phyloP scores from a whole-genome alignment of 805 yeast genomes.

The Scheffersomyces amazonensis region DNA sequence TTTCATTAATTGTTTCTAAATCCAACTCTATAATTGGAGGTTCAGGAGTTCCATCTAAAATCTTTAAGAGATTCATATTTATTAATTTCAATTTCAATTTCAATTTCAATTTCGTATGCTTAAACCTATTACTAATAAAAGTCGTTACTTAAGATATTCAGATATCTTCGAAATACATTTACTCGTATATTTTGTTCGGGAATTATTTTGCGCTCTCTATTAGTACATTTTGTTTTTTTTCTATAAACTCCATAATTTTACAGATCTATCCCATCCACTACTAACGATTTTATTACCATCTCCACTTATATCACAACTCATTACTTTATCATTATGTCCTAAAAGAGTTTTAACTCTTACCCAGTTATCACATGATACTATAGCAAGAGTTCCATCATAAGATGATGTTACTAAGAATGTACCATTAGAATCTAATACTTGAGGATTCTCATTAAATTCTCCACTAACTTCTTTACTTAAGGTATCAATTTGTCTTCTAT shows the following conservation, averaged over 20 bases:
- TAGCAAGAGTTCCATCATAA: conserved; percentile 65
- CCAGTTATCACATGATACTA: conserved; percentile 74
- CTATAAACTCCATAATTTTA: conserved; percentile 54
- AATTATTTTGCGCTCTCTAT: not conserved
- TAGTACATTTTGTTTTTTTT: not conserved
- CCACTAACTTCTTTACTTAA: conserved; percentile 21
- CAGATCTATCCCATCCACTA: conserved; percentile 83
- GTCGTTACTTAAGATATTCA: no score
- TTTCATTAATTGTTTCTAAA: conserved; percentile 42
- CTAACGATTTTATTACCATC: conserved; percentile 48
- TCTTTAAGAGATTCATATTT: conserved; percentile 68
- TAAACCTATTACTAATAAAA: no score
- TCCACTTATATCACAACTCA: conserved; percentile 59
- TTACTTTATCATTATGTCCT: conserved; percentile 63
- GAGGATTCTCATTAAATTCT: conserved; percentile 27
- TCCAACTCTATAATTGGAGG: conserved; percentile 66
- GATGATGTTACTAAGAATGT: conserved; percentile 57
- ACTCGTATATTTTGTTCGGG: no score
- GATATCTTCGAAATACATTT: no score
- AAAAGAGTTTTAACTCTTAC: conserved; percentile 47
- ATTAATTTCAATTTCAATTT: not conserved
- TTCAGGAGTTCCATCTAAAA: conserved; percentile 81
- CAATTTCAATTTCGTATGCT: no score
- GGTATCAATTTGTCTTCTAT: conserved; percentile 13
- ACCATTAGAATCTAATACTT: conserved; percentile 34